Percentiles rank a stretch among this genome's conserved stretches.
phyloP scores from a whole-genome alignment of 495 filamentous ascomycete species.

The Xylona heveae region DNA sequence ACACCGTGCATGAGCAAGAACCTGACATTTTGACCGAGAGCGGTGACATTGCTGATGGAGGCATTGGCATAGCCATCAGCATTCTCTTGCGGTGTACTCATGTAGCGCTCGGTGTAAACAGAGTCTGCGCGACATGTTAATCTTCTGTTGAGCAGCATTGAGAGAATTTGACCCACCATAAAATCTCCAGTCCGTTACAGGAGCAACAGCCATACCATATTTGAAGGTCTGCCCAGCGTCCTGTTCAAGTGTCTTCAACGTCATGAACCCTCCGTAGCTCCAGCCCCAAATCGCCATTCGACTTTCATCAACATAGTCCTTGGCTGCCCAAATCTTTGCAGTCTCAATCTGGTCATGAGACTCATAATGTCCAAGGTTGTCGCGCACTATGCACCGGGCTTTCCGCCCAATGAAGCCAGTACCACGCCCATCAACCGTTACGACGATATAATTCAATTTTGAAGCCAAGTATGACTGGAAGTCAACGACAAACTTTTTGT shows the following conservation, averaged over 20 bases:
- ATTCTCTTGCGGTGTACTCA: constrained; percentile 80
- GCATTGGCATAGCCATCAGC: constrained; percentile 52
- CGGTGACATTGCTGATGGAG: constrained; percentile 46
- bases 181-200: constrained; percentile 90
- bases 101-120: constrained; percentile 90
- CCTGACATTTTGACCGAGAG: constrained; percentile 50
- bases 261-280: constrained; percentile 94
- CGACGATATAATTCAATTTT: constrained; percentile 76
- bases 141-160: not conserved
- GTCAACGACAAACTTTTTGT: constrained; percentile 64
- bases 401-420: constrained; percentile 80
- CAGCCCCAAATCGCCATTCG: constrained; percentile 93
- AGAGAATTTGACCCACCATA: constrained; percentile 30
- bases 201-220: constrained; percentile 95
- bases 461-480: constrained; percentile 83
- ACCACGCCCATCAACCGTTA: constrained; percentile 85
- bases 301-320: constrained; percentile 62
- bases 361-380: constrained; percentile 69
- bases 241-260: constrained; percentile 83
- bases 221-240: constrained; percentile 79
- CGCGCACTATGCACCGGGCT: constrained; percentile 61
- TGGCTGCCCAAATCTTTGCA: constrained; percentile 65
- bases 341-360: constrained; percentile 78
- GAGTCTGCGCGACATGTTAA: constrained; percentile 31
- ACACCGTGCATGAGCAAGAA: constrained; percentile 92